Evolutionary conservation across 208 protist species (phyloP).

Genomic region (Crithidia expoeki): DNA sequence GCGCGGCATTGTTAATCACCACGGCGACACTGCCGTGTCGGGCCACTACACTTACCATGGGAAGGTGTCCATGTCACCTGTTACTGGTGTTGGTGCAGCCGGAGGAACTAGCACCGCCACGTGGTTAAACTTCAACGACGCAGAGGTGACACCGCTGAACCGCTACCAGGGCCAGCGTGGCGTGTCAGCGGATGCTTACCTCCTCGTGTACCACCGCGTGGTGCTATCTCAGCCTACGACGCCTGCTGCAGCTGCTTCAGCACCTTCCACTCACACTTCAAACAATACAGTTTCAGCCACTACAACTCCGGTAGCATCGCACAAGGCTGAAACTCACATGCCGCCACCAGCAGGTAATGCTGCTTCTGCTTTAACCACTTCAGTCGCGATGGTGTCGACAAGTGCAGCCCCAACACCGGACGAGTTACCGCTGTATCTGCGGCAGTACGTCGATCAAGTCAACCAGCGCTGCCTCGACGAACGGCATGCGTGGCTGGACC

Average conservation of each 20-base stretch:
- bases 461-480: conserved; percentile 32
- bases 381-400: conserved; percentile 1
- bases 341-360: background rate
- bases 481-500: conserved; percentile 29
- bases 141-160: conserved; percentile 49
- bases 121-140: conserved; percentile 83
- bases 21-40: conserved; percentile 60
- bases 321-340: background rate
- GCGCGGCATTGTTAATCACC: conserved; percentile 75
- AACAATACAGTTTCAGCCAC: background rate
- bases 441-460: conserved; percentile 46
- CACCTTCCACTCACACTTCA: background rate
- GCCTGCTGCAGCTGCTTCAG: conserved; percentile 25
- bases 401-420: conserved; percentile 18
- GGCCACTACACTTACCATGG: conserved; percentile 88
- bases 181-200: conserved; percentile 65
- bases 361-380: background rate
- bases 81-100: background rate
- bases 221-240: background rate
- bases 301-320: background rate
- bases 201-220: conserved; percentile 72
- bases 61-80: conserved; percentile 32
- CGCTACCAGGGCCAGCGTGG: conserved; percentile 47
- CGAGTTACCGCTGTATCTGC: conserved; percentile 52
- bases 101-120: background rate